Evolutionary conservation across 495 filamentous ascomycete genomes (phyloP), one percentile per base, ranked within the genome.

Genomic region (Choiromyces venosus): DNA sequence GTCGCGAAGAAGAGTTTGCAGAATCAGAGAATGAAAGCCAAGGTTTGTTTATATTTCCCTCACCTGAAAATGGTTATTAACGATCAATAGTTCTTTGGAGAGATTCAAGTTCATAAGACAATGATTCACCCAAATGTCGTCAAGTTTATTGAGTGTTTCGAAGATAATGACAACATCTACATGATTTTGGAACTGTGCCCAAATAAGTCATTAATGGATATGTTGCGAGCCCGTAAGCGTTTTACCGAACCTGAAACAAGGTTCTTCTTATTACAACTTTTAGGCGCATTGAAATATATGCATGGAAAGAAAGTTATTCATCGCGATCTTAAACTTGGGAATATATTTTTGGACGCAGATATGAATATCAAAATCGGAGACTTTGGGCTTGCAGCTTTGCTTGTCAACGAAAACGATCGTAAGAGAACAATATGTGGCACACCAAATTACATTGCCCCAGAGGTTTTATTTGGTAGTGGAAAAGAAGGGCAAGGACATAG

Each of bases 311-410:
- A 93, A 66, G 94, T 99, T 40, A 96, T 97, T 42, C 96, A 99
- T 83, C 89, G 96, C 52, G 96, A 99, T 82, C 82, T 99, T 68
- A 99, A 99, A 82, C 97, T 97, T 86, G 96, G 95, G 18, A 98
- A 99, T 79, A 88, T 99, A 76, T 99, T 99, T 76, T 86, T 99
- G 66, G 96, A 99, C 82, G 88, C 89, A 46, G 86, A 96, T 77
- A 97, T 99, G 96, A 97, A 98, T 79, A 88, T 97, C 71, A 98
- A 99, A 82, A 90, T 98, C 74, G 96, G 96, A 4, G 96, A 99
- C 81, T 99, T 98, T 83, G 96, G 96, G 5, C 85, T 99, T 64
- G 96, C 96, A n/a, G 96, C 96, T 2, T 85, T 98, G 78, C 86
- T 97, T 37, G 85, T 97, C 35, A 93, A 93, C 1, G 90, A 92